Evolutionary conservation across 2,329 filamentous ascomycete genomes (phyloP), one percentile per base, ranked within the genome.

Genomic region (Cephalotrichum gorgonifer): DNA sequence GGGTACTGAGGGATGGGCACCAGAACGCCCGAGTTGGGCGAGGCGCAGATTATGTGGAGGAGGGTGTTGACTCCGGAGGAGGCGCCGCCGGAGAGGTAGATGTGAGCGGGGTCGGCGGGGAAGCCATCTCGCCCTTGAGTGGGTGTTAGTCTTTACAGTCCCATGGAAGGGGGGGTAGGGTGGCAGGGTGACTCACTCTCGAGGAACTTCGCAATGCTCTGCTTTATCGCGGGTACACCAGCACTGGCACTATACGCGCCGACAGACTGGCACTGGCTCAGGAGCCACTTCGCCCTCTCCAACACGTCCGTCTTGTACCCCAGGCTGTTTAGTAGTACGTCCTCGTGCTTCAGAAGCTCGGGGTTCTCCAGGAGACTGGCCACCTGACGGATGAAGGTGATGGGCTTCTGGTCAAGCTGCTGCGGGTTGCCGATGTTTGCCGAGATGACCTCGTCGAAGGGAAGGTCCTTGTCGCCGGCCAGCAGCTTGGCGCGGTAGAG

Each of bases 351-450:
- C 52, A 98, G 75, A 30, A 98, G 74, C 50, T 74, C 65, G 1
- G 93, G 93, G 73, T 97, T 90, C 75, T 98, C 93, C 51, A 97
- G 70, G 54, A 98, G 68, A 69, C 88, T 95, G 60, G 93, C 78
- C 26, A 98, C 93, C 72, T 98, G 91, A 58, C 93, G 84, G 81
- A 98, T 96, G 76, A 96, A 98, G 57, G 93, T 98, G 61, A 98
- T 91, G 61, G 93, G 93, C 76, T 97, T 94, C 77, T 98, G 93
- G 71, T 96, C 93, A 54, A 98, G 81, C 71, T 98, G 93, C 70
- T 98, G 93, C 4, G 93, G 93, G 74, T 98, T 98, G 63, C 93
- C 93, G 62, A 98, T 98, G 72, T 98, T 98, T 69, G 93, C 93
- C 54, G 87, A 90, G 71, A 98, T 91, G 67, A 98, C 84, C 52